Percentiles rank a stretch among this genome's conserved stretches.
Conservation (phyloP, 2,329 filamentous ascomycete species). For the Penicillium expansum region DNA sequence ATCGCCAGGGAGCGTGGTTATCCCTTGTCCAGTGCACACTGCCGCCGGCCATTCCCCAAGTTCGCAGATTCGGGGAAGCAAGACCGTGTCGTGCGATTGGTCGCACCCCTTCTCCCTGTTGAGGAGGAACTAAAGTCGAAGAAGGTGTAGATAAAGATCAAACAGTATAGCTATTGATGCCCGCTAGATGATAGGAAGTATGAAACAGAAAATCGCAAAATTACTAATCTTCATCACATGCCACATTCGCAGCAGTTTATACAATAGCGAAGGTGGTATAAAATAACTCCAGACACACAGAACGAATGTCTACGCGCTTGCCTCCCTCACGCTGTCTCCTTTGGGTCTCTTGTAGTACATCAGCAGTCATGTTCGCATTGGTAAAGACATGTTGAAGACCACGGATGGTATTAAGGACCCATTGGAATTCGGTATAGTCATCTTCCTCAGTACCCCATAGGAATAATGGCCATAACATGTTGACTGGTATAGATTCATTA, state of each 20-base stretch:
- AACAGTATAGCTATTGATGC: background rate
- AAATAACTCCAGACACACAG: background rate
- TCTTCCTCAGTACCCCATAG: slow-evolving; percentile 58
- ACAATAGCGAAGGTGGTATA: background rate
- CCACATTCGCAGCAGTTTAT: background rate
- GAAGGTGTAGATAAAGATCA: background rate
- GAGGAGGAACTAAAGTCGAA: background rate
- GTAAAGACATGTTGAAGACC: slow-evolving; percentile 39
- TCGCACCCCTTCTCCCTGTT: background rate
- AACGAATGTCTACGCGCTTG: background rate
- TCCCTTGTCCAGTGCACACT: slow-evolving; percentile 51
- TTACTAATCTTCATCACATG: background rate
- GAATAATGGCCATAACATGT: slow-evolving; percentile 57
- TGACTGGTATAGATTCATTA: slow-evolving; percentile 43
- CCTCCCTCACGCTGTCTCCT: slow-evolving; percentile 34
- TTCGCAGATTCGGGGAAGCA: slow-evolving; percentile 36
- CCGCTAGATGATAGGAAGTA: background rate
- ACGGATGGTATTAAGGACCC: slow-evolving; percentile 44
- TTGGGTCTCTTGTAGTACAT: slow-evolving; percentile 41
- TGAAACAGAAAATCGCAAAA: background rate
- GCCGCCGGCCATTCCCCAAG: slow-evolving; percentile 54
- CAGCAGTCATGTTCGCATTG: slow-evolving; percentile 41
- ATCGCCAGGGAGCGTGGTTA: slow-evolving; percentile 56
- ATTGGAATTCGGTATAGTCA: slow-evolving; percentile 51
- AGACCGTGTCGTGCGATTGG: background rate